Conservation (phyloP, 192 early-diverging fungal species). For the Linnemannia exigua region DNA sequence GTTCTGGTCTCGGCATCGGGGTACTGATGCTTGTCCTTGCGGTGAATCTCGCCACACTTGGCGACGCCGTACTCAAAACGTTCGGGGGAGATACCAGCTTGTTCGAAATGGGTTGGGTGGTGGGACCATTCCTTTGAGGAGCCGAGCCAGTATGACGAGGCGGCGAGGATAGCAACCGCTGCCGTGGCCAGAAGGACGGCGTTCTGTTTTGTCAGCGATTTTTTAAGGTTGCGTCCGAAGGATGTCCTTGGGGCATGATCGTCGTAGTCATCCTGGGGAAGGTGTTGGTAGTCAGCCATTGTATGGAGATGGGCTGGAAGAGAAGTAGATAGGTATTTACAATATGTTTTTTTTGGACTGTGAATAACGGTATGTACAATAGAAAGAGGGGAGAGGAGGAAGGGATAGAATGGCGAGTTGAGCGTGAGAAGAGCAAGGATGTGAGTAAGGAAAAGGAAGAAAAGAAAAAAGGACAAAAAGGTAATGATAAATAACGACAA, state of each 20-base stretch:
- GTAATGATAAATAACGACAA: background rate
- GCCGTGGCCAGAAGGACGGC: constrained; percentile 29
- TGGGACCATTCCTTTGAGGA: constrained; percentile 17
- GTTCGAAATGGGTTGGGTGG: constrained; percentile 2
- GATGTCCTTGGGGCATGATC: background rate
- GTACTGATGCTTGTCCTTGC: constrained; percentile 16
- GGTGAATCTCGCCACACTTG: constrained; percentile 34
- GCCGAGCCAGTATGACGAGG: constrained; percentile 19
- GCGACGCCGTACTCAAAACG: constrained; percentile 27
- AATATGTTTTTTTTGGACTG: background rate
- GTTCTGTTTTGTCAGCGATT: background rate
- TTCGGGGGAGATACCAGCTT: constrained; percentile 32
- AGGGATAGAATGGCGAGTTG: background rate
- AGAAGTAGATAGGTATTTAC: background rate
- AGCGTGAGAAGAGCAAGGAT: background rate
- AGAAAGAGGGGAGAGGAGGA: background rate
- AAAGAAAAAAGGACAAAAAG: background rate
- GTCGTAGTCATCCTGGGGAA: constrained; percentile 26
- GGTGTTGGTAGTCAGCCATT: constrained; percentile 31
- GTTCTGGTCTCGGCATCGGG: background rate
- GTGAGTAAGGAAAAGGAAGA: background rate
- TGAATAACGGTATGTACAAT: background rate
- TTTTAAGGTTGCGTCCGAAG: background rate
- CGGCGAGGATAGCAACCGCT: constrained; percentile 21
- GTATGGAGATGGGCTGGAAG: background rate